Base-by-base conservation (phyloP, 192 early-diverging fungal species). In the Physocladia obscura region DNA sequence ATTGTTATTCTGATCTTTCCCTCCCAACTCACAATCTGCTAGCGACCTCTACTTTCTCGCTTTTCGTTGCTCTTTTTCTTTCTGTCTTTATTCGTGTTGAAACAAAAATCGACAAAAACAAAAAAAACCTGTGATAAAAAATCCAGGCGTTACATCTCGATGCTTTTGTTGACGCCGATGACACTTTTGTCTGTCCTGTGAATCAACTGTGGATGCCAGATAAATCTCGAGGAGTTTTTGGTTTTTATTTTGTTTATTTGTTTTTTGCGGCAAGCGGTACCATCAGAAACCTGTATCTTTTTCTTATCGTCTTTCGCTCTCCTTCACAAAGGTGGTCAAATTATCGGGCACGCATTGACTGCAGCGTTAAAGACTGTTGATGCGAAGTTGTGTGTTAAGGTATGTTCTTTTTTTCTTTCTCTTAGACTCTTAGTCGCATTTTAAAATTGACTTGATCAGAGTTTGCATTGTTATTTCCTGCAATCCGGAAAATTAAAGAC, bases 211-310 rank as follows among this genome's bases (percentile, higher is more conserved):
- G 92, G 92, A 75, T 80, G 35, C 95, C 95, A 15, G 44, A 78
- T 51, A 91, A 94, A 37, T 88, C 87, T 57, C 88, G 94, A 34
- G 94, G 91, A 19, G 93, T 94, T 29, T 95, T 95, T 80, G 94
- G 93, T 64, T n/a, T n/a, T n/a, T n/a, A n/a, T n/a, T n/a, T n/a
- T n/a, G n/a, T n/a, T 47, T 38, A 32, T 36, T 19, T 22, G 54
- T 40, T 31, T 38, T 65, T 6, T 55, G 54, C 29, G 54, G 30
- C 8, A 13, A 44, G 8, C n/a, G 3, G n/a, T n/a, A n/a, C n/a
- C n/a, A n/a, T n/a, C n/a, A n/a, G n/a, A n/a, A n/a, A n/a, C n/a
- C n/a, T n/a, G n/a, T n/a, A n/a, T n/a, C n/a, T n/a, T n/a, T n/a
- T n/a, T n/a, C n/a, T n/a, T n/a, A n/a, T n/a, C n/a, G n/a, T n/a